Percentiles rank a stretch among this genome's conserved stretches.
phyloP scores from a whole-genome alignment of 208 protist genomes.

The Crithidia bombi region DNA sequence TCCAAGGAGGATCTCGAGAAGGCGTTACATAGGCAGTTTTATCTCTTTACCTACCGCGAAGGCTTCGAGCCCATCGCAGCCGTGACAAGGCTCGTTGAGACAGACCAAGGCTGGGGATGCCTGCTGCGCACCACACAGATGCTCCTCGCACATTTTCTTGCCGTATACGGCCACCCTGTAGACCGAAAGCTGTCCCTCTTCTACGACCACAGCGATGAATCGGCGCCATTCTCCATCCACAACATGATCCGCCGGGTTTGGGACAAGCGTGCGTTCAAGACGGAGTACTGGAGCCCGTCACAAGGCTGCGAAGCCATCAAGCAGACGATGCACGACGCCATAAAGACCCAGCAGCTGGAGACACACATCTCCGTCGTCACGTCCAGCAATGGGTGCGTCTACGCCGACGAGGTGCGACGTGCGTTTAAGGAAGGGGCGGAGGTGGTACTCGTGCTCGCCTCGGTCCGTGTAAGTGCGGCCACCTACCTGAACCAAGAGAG shows the following conservation, averaged over 20 bases:
- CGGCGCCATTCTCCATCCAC: slow-evolving; percentile 70
- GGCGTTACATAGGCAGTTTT: slow-evolving; percentile 43
- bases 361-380: slow-evolving; percentile 49
- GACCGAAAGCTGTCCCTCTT: slow-evolving; percentile 55
- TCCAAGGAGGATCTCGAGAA: slow-evolving; percentile 47
- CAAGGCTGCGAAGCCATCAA: slow-evolving; percentile 77
- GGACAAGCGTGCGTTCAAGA: slow-evolving; percentile 41
- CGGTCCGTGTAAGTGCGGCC: slow-evolving; percentile 51
- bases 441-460: slow-evolving; percentile 66
- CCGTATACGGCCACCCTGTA: slow-evolving; percentile 31
- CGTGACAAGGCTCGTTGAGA: slow-evolving; percentile 33
- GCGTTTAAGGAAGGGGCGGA: slow-evolving; percentile 33
- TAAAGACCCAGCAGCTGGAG: slow-evolving; percentile 31
- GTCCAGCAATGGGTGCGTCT: slow-evolving; percentile 51
- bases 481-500: slow-evolving; percentile 53
- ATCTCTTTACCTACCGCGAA: slow-evolving; percentile 78
- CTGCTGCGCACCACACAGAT: slow-evolving; percentile 82
- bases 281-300: slow-evolving; percentile 78
- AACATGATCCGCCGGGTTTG: slow-evolving; percentile 58
- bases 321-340: slow-evolving; percentile 50
- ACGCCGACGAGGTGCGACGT: slow-evolving; percentile 47
- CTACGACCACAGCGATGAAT: slow-evolving; percentile 41
- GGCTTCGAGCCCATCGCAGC: slow-evolving; percentile 54
- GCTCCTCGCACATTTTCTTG: slow-evolving; percentile 77
- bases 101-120: slow-evolving; percentile 86